Evolutionary conservation across 208 protist genomes (phyloP), one percentile per base, ranked within the genome.

Genomic region (Vickermania spadyakhi): DNA sequence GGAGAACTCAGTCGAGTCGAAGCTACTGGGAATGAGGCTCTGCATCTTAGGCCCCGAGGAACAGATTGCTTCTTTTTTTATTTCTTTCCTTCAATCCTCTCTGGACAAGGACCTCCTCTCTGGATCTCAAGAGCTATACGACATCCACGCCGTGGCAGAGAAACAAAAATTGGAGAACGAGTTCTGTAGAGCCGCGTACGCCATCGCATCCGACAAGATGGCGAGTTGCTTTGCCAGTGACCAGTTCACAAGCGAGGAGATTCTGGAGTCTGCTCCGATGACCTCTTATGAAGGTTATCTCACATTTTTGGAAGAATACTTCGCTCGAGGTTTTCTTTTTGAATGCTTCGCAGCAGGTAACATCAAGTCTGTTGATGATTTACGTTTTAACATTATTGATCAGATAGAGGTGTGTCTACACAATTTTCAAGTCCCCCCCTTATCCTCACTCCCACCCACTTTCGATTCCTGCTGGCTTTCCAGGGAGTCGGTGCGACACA

Each of bases 301-400:
- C 31, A 30, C 18, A 4, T 87, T 87, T 59, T 69, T 86, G 0
- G 28, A 68, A 45, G 53, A 81, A 22, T 91, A 84, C 62, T 23
- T 91, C 25, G 2, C 28, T 28, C 56, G 52, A 23, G 84, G 79
- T 3, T 36, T 91, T 3, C 78, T 70, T 56, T 77, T 77, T 58
- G 80, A 91, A 67, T 86, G 73, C 52, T 80, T 77, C 56, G 60
- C 82, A 11, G 64, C 80, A 0, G 84, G 84, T 26, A 91, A 91
- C 60, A 64, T 91, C 5, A 64, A 59, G 1, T 86, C 77, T 1
- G 57, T 56, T 3, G 54, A 28, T 21, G 66, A 73, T 4, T 62
- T 86, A 29, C 62, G 60, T 2, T 27, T 61, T 14, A 14, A 52
- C 1, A 30, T 84, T 13, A 60, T 82, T 21, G 45, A 62, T 3